Evolutionary conservation across 305 asterid species (phyloP).

Genomic region (Petunia hybrid): DNA sequence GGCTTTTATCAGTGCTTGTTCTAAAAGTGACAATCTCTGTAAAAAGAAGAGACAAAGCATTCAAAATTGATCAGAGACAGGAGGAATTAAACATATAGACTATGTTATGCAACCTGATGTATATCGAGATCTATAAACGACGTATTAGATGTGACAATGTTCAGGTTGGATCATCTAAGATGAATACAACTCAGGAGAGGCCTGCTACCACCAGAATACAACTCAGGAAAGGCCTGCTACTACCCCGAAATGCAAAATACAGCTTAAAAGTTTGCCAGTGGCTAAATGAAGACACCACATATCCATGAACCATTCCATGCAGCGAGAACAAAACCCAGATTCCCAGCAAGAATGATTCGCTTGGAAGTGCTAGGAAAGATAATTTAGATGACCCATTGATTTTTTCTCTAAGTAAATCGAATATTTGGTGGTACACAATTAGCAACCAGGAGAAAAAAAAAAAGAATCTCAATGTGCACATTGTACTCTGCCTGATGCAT

Average conservation of each 20-base stretch:
- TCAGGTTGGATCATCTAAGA: background rate
- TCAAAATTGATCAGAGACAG: background rate
- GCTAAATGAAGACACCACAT: background rate
- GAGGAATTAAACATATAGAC: background rate
- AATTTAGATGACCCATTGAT: no score
- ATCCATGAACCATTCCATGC: background rate
- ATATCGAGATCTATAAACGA: no score
- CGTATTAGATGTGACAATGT: background rate
- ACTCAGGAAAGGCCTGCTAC: background rate
- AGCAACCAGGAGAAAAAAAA: no score
- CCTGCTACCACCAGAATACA: background rate
- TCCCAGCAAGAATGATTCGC: background rate
- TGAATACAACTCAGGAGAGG: background rate
- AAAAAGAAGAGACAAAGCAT: constrained; percentile 30
- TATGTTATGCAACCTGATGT: background rate
- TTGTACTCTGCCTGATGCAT: background rate
- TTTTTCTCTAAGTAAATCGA: background rate
- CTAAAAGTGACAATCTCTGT: constrained; percentile 58
- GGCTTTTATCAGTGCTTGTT: constrained; percentile 57
- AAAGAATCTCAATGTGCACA: background rate
- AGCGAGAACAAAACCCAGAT: background rate
- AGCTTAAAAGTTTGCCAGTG: background rate
- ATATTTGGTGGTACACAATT: background rate
- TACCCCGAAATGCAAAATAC: background rate
- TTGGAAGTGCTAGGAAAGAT: background rate